Evolutionary conservation across 2,329 filamentous ascomycete species (phyloP).

Genomic region (Sporothrix curviconia): DNA sequence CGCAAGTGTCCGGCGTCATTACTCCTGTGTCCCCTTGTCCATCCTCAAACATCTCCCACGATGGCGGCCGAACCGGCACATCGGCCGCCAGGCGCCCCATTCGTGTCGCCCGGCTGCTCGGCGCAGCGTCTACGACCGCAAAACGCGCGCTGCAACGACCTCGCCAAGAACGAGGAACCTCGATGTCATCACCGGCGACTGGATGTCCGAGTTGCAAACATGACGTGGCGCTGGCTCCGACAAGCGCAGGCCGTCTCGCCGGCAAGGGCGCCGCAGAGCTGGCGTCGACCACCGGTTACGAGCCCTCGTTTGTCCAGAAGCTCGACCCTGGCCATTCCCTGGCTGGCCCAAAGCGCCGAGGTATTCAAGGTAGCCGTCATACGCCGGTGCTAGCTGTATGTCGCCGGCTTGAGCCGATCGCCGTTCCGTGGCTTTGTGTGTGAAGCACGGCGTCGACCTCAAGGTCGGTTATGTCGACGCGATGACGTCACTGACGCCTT

Average conservation of each 20-base stretch:
- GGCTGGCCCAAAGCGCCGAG: constrained; percentile 21
- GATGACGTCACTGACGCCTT: constrained; percentile 26
- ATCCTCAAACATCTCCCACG: too few relatives aligned
- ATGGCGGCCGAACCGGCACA: too few relatives aligned
- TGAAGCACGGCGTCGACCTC: constrained; percentile 21
- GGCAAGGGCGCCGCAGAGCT: constrained; percentile 14
- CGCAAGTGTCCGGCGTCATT: too few relatives aligned
- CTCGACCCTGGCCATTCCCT: constrained; percentile 26
- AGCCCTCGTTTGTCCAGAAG: constrained; percentile 27
- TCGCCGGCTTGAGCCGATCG: constrained; percentile 17
- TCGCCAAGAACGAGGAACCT: constrained; percentile 29
- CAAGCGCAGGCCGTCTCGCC: constrained; percentile 22
- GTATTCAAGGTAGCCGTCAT: constrained; percentile 27
- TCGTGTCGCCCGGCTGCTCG: constrained; percentile 26
- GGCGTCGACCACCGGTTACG: constrained; percentile 30
- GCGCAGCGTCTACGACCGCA: constrained; percentile 36
- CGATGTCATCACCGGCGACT: constrained; percentile 28
- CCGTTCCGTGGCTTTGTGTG: constrained; percentile 18
- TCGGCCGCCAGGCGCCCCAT: constrained; percentile 25
- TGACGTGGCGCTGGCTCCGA: constrained; percentile 27
- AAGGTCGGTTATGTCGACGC: constrained; percentile 28
- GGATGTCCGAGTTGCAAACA: constrained; percentile 31
- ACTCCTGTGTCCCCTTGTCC: too few relatives aligned
- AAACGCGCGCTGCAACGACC: constrained; percentile 30
- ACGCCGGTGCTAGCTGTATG: constrained; percentile 28